Base-by-base conservation (phyloP, 768 basidiomycete genomes). In the Boletellus emodensis region DNA sequence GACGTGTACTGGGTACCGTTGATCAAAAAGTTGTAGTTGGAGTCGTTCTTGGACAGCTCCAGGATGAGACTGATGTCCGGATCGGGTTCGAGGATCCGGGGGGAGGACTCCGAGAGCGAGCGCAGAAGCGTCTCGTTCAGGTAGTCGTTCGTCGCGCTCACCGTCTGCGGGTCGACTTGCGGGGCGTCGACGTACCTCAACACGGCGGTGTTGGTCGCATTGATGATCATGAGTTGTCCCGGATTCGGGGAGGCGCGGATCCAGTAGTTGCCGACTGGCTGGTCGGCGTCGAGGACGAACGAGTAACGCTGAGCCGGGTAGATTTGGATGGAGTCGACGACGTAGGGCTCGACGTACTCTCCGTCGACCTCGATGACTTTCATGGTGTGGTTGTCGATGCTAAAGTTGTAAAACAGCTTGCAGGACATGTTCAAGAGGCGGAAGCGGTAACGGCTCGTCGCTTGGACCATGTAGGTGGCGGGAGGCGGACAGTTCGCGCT, bases 221-320 rank as follows among this genome's bases (percentile, higher is more conserved):
- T 36, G 14, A 42, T 37, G 20, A 46, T 26, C 41, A 35, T 71
- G 5, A 72, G 69, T 18, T 73, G 66, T 18, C 43, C 40, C 8
- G 48, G 42, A 22, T 40, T 35, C 4, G 56, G 53, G 6, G 49
- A 34, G 6, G 46, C 50, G 15, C 45, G 47, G 7, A 58, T 49
- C 52, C 63, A 79, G 53, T 79, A 79, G 55, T 79, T 79, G 32
- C 41, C 57, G 18, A 72, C 40, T 0, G 68, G 55, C 40, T 73
- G 63, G 51, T 72, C 65, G 3, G 78, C 72, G 58, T 64, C 57
- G 14, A 79, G 54, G 22, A 79, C 63, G 52, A 79, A 68, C 0
- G 76, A 78, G 49, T 77, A 78, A 17, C 77, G 72, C 53, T 79
- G 77, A 4, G 71, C 74, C 4, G 64, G 49, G 12, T 58, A 62